Percentiles rank a stretch among this genome's conserved stretches.
Conservation (phyloP, 2,329 filamentous ascomycete species). For the Gremmenia infestans region DNA sequence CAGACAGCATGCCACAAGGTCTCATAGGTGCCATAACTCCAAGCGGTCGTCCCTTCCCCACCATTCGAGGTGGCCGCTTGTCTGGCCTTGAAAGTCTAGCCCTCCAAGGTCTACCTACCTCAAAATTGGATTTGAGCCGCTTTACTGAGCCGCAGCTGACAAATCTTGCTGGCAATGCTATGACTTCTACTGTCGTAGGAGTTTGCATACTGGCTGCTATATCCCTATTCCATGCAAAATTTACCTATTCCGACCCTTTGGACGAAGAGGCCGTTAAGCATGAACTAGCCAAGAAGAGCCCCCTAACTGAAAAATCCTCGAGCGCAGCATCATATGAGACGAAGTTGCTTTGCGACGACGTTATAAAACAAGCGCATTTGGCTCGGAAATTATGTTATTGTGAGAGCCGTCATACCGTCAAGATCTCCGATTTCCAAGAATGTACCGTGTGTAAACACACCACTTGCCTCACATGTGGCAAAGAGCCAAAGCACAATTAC, state of each 20-base stretch:
- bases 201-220: conserved; percentile 56
- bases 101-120: conserved; percentile 64
- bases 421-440: conserved; percentile 33
- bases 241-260: neutral
- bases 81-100: conserved; percentile 57
- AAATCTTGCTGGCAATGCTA: conserved; percentile 74
- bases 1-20: conserved; percentile 45
- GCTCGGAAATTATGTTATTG: conserved; percentile 51
- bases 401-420: conserved; percentile 42
- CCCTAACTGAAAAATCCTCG: neutral
- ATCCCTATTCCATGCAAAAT: conserved; percentile 31
- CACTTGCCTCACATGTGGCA: conserved; percentile 47
- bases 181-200: conserved; percentile 69
- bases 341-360: conserved; percentile 11
- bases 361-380: conserved; percentile 16
- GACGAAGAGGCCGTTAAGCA: neutral
- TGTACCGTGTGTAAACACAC: conserved; percentile 51
- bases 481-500: conserved; percentile 43
- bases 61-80: conserved; percentile 54
- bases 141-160: conserved; percentile 59
- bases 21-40: conserved; percentile 66
- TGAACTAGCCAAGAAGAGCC: neutral
- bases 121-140: conserved; percentile 56
- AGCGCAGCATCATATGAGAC: conserved; percentile 4
- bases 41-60: conserved; percentile 54